phyloP scores from a whole-genome alignment of 2,329 filamentous ascomycete genomes.

The Nectriaceae sp. region DNA sequence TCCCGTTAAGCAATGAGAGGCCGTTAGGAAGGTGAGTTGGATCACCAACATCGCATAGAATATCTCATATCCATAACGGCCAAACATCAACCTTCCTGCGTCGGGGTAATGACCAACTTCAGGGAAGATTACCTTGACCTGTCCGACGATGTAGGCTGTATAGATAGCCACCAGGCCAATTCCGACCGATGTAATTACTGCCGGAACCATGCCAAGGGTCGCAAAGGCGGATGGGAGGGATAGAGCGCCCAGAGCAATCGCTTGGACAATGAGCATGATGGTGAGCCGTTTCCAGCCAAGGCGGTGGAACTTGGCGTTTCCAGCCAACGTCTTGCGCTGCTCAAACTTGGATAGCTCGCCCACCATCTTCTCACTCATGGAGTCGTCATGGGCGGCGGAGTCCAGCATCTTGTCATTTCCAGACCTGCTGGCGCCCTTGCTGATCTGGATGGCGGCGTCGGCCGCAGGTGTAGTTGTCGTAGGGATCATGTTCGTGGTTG shows the following conservation, averaged over 20 bases:
- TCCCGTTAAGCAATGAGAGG: conserved; percentile 68
- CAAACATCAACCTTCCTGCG: conserved; percentile 60
- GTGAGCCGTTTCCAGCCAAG: conserved; percentile 28
- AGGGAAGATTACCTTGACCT: conserved; percentile 47
- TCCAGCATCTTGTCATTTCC: conserved; percentile 12
- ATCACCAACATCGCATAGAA: conserved; percentile 58
- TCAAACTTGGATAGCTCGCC: conserved; percentile 27
- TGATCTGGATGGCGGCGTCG: conserved; percentile 14
- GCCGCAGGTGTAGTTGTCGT: conserved; percentile 15
- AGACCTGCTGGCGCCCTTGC: conserved; percentile 5
- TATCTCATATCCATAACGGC: conserved; percentile 57
- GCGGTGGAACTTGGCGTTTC: conserved; percentile 24
- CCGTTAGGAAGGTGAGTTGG: conserved; percentile 66
- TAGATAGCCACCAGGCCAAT: conserved; percentile 43
- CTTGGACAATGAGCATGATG: conserved; percentile 27
- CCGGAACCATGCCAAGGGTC: conserved; percentile 32
- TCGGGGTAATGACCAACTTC: conserved; percentile 64
- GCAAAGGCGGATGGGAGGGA: conserved; percentile 27
- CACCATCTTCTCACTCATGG: conserved; percentile 23
- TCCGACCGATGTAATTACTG: conserved; percentile 37
- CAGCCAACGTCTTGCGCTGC: conserved; percentile 25
- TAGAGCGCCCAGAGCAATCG: conserved; percentile 24
- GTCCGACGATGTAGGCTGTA: conserved; percentile 42
- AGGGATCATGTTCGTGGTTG: conserved; percentile 12
- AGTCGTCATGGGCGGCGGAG: conserved; percentile 10